Conservation (phyloP, 768 basidiomycete species). For the Calocybe cyanea region DNA sequence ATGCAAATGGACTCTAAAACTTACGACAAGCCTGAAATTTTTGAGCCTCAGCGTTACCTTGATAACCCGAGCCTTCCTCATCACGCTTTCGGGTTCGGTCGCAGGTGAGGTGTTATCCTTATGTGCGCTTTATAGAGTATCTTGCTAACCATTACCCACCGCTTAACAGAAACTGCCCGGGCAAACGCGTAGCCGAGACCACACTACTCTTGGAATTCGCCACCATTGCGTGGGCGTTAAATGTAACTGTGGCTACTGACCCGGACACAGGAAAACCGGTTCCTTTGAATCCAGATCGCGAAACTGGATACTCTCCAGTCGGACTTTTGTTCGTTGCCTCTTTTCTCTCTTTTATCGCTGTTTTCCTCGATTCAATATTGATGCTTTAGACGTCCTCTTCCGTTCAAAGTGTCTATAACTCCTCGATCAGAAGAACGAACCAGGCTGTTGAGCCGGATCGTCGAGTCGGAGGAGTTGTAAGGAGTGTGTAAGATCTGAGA, state of each 20-base stretch:
- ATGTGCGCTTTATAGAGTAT: neutral
- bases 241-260: neutral
- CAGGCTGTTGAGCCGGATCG: neutral
- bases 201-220: constrained; percentile 3
- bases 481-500: too few relatives aligned
- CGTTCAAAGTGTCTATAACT: neutral
- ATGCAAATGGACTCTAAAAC: neutral
- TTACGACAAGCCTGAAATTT: neutral
- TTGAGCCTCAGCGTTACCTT: neutral
- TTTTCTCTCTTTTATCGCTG: neutral
- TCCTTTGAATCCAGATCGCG: neutral
- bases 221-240: constrained; percentile 1
- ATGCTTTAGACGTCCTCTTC: neutral
- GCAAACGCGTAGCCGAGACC: neutral
- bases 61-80: neutral
- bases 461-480: neutral
- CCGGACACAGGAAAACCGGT: neutral
- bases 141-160: neutral
- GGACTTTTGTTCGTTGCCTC: neutral
- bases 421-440: neutral
- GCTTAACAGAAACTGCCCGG: neutral
- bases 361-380: too few relatives aligned
- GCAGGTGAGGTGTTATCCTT: neutral
- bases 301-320: constrained; percentile 2
- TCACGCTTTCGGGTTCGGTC: constrained; percentile 7